Percentiles rank a stretch among this genome's conserved stretches.
These are phyloP conservation scores for Saturnispora ahearnii DNA, from an alignment of 805 yeast genomes.

Conservation along the genomic window DNA sequence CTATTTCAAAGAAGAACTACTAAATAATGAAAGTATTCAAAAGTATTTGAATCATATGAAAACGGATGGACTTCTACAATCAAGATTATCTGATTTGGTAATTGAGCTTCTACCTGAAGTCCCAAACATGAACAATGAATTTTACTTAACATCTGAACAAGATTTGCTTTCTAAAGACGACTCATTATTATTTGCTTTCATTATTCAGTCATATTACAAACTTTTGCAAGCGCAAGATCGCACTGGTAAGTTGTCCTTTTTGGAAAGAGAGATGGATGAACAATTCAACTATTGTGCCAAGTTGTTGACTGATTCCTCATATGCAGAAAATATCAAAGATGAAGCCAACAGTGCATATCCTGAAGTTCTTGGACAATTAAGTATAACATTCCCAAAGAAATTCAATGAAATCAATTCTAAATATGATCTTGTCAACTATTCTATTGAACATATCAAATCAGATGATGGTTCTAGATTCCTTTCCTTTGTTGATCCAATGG, in stretches of 20 bases:
- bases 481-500: conserved; percentile 20
- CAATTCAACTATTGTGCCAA: conserved; percentile 19
- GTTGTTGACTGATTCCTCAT: conserved; percentile 17
- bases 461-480: conserved; percentile 19
- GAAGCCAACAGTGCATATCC: conserved; percentile 10
- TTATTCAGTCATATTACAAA: conserved; percentile 25
- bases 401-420: conserved; percentile 20
- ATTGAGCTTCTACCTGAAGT: conserved; percentile 21
- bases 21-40: conserved; percentile 19
- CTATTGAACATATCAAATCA: conserved; percentile 9
- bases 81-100: conserved; percentile 26
- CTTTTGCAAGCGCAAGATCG: conserved; percentile 13
- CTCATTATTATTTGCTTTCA: conserved; percentile 22
- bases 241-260: conserved; percentile 2
- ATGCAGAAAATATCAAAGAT: not conserved
- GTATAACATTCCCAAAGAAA: conserved; percentile 8
- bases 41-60: conserved; percentile 18
- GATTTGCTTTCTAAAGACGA: conserved; percentile 24
- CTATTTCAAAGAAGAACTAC: conserved; percentile 24
- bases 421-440: conserved; percentile 17
- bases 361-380: conserved; percentile 4
- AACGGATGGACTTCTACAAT: conserved; percentile 18
- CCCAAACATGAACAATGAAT: conserved; percentile 19
- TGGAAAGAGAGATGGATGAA: conserved; percentile 15
- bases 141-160: conserved; percentile 19